Conservation (phyloP, 2,329 filamentous ascomycete species). For the Aureobasidium leucospermi region DNA sequence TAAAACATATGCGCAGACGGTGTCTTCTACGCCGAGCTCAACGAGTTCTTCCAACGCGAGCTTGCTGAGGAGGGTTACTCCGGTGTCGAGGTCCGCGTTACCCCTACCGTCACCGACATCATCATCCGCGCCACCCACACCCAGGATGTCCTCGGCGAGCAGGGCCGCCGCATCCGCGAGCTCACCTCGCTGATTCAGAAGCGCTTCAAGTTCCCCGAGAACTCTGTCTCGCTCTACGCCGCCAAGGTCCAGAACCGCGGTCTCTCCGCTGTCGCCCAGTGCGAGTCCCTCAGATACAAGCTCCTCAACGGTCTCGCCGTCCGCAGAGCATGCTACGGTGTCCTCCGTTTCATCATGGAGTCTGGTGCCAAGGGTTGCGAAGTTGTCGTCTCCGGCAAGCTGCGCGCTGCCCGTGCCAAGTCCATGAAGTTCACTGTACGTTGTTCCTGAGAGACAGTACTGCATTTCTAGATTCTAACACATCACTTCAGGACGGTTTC, state of each 20-base stretch:
- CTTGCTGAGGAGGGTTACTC: slow-evolving; percentile 99
- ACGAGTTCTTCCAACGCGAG: slow-evolving; percentile 99
- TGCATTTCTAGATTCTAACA: not conserved
- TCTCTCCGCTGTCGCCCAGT: slow-evolving; percentile 99
- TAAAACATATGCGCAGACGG: slow-evolving; percentile 53
- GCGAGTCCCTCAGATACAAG: slow-evolving; percentile 99
- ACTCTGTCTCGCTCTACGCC: slow-evolving; percentile 98
- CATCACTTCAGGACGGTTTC: slow-evolving; percentile 70
- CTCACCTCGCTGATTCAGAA: slow-evolving; percentile 99
- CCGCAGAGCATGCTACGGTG: slow-evolving; percentile 98
- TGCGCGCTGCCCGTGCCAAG: slow-evolving; percentile 98
- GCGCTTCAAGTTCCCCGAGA: slow-evolving; percentile 99
- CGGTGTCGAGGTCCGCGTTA: slow-evolving; percentile 99
- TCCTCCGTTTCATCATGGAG: slow-evolving; percentile 99
- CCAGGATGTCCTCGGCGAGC: slow-evolving; percentile 99
- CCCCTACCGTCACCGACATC: slow-evolving; percentile 99
- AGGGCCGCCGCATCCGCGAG: slow-evolving; percentile 99
- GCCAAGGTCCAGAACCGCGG: slow-evolving; percentile 99
- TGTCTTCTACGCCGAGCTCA: slow-evolving; percentile 99
- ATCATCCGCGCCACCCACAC: slow-evolving; percentile 99
- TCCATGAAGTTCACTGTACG: slow-evolving; percentile 99
- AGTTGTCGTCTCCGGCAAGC: slow-evolving; percentile 98
- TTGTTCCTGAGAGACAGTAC: slow-evolving; percentile 16
- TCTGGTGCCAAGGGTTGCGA: slow-evolving; percentile 98
- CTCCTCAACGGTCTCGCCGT: slow-evolving; percentile 99